Evolutionary conservation across 257 asterid genomes (phyloP), one percentile per base, ranked within the genome.

Genomic region (Asclepias syriaca): DNA sequence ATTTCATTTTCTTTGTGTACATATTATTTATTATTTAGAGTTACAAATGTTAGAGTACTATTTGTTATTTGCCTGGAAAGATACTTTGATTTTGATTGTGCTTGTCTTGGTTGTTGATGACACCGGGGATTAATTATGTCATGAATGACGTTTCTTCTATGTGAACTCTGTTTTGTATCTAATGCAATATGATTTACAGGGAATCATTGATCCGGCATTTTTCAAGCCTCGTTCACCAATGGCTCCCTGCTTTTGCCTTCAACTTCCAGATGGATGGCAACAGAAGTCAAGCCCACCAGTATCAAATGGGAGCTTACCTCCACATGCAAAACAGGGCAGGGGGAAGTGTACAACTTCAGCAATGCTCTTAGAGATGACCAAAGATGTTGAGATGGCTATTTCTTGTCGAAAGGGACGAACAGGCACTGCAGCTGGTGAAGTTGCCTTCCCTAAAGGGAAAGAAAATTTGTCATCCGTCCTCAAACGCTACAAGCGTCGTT

Each of bases 351-450:
- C 99, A 0, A 92, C 92, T 54, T 88, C 96, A 21, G 66, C 91
- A 24, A 80, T 84, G 83, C 84, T 95, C 39, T 75, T 95, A 34
- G 99, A 95, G 40, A 76, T 85, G 27, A 75, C 85, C 75, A 95
- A 88, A 77, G 98, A 92, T 16, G 91, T 90, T 12, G 99, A 95
- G 73, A 77, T 72, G 0, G 97, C 98, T 9, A 90, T 95, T 45
- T 88, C 97, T n/a, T 85, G 86, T 73, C 87, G 99, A 13, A 95
- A 95, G 86, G 99, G 99, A 34, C 81, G 99, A 75, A 80, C 96
- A 19, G 99, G 99, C 56, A 95, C 99, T 34, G 98, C 99, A 40
- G 99, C 99, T 6, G 98, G 99, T n/a, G 99, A 92, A 11, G 98
- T 95, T n/a, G 99, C 99, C 54, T 95, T 92, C 55, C 99, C 97